A percentile compares a stretch with the other conserved stretches of the same genome.
phyloP scores from a whole-genome alignment of 1,284 basidiomycete species.

The Inonotus obliquus region DNA sequence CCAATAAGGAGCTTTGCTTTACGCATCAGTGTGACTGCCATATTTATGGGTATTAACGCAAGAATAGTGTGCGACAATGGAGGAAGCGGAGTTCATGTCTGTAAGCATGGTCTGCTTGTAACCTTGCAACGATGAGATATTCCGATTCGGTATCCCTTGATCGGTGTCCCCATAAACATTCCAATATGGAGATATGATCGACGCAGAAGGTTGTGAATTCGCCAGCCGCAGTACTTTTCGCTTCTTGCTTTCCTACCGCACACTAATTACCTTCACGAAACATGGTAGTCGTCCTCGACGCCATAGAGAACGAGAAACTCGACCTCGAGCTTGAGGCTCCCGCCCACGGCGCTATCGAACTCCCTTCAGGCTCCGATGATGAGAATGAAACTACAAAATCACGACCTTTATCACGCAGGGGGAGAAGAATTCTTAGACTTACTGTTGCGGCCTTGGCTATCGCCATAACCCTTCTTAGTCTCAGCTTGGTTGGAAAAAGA shows the following conservation, averaged over 20 bases:
- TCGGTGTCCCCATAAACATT: too few relatives aligned
- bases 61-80: too few relatives aligned
- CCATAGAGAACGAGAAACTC: conserved; percentile 11
- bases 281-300: conserved; percentile 19
- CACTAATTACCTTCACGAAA: not conserved
- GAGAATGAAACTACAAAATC: not conserved
- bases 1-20: too few relatives aligned
- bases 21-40: too few relatives aligned
- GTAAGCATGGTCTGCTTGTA: too few relatives aligned
- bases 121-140: too few relatives aligned
- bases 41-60: too few relatives aligned
- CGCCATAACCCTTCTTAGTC: not conserved
- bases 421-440: not conserved
- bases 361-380: not conserved
- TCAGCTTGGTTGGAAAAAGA: not conserved
- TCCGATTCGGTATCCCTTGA: too few relatives aligned
- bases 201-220: not conserved
- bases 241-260: not conserved
- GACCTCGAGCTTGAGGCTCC: not conserved
- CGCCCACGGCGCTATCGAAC: not conserved
- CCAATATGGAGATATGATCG: too few relatives aligned
- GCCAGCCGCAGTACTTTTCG: not conserved
- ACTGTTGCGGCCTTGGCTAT: not conserved
- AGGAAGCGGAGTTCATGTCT: too few relatives aligned
- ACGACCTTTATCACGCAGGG: conserved; percentile 5